A percentile compares a stretch with the other conserved stretches of the same genome.
Conservation (phyloP, 108 stramenopile species). For the Schizochytrium sp. region DNA sequence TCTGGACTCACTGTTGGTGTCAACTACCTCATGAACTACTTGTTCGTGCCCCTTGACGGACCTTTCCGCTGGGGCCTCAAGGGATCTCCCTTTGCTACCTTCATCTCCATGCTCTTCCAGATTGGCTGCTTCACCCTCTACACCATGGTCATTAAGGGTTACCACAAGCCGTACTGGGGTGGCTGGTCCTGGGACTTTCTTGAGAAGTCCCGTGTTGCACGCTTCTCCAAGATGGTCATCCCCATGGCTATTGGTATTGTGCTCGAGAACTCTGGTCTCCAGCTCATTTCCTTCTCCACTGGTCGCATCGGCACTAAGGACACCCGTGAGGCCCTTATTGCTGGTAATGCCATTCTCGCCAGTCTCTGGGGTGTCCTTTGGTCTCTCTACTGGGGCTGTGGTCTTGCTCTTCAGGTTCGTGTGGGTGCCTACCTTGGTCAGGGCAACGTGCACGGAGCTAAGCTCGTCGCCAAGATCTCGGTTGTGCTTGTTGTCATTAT, state of each 20-base stretch:
- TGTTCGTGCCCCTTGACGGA: constrained; percentile 36
- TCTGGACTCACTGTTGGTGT: constrained; percentile 41
- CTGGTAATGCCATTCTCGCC: constrained; percentile 40
- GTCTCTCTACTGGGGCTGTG: constrained; percentile 54
- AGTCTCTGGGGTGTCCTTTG: constrained; percentile 57
- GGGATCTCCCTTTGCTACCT: constrained; percentile 52
- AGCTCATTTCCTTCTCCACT: constrained; percentile 43
- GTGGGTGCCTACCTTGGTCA: constrained; percentile 60
- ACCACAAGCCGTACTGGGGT: constrained; percentile 61
- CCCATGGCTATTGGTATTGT: constrained; percentile 57
- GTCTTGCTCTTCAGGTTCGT: constrained; percentile 53
- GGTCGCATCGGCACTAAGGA: constrained; percentile 35
- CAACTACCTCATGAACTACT: constrained; percentile 57
- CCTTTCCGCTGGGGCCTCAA: constrained; percentile 41
- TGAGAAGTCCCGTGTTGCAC: not conserved
- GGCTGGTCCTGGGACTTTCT: constrained; percentile 61
- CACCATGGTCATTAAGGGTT: constrained; percentile 5
- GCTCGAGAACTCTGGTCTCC: constrained; percentile 54
- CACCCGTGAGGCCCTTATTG: constrained; percentile 5
- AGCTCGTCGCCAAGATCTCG: constrained; percentile 22
- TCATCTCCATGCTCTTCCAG: constrained; percentile 58
- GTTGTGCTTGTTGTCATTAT: constrained; percentile 51
- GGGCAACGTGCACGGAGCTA: constrained; percentile 52
- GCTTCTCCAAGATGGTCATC: constrained; percentile 59
- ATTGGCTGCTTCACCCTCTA: constrained; percentile 9